Percentiles rank a stretch among this genome's conserved stretches.
These are phyloP conservation scores for Colletotrichum zoysiae DNA, from an alignment of 2,329 filamentous ascomycete species.

Conservation along the genomic window DNA sequence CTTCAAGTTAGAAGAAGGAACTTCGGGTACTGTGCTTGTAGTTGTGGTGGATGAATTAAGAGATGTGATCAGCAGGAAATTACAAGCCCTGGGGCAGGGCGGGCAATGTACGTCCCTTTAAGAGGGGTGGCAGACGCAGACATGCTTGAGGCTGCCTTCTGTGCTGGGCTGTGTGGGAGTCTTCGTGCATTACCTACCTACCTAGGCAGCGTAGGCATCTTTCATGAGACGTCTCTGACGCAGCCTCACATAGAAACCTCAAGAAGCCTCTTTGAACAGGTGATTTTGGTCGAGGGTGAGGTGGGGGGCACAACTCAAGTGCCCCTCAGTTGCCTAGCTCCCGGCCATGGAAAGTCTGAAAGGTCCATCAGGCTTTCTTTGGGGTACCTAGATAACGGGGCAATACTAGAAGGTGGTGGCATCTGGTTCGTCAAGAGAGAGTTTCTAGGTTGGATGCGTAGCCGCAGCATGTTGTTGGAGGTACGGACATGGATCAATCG, in stretches of 20 bases:
- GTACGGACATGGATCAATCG: background rate
- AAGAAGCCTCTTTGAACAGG: background rate
- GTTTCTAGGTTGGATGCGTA: too few relatives aligned
- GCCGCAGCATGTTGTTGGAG: background rate
- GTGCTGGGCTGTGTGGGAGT: background rate
- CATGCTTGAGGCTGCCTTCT: background rate
- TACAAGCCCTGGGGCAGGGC: background rate
- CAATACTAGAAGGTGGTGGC: background rate
- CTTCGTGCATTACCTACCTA: too few relatives aligned
- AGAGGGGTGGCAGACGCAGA: background rate
- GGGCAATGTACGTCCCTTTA: background rate
- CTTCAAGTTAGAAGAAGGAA: too few relatives aligned
- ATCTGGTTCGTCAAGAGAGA: background rate
- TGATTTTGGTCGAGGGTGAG: background rate
- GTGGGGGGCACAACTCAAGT: background rate
- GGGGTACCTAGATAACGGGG: background rate
- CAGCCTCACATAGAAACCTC: background rate
- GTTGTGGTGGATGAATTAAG: background rate
- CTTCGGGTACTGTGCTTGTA: too few relatives aligned
- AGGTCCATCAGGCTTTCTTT: background rate
- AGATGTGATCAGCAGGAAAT: background rate
- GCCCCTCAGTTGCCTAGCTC: background rate
- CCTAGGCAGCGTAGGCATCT: background rate
- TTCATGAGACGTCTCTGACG: background rate
- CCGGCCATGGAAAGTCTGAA: background rate